Evolutionary conservation across 2,329 filamentous ascomycete species (phyloP).

Genomic region (Tolypocladium guangdongense): DNA sequence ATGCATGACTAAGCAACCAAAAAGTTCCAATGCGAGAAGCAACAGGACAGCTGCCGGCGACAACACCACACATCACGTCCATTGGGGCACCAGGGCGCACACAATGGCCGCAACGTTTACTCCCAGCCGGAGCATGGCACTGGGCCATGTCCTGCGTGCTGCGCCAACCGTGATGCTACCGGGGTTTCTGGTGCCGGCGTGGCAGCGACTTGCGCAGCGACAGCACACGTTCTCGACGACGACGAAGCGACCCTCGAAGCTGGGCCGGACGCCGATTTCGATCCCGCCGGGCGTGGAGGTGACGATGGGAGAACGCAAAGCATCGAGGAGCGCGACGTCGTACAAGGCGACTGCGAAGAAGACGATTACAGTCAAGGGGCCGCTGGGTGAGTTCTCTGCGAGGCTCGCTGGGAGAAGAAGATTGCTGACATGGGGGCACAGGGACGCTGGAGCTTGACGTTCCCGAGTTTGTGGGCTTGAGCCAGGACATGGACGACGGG

Average conservation of each 20-base stretch:
- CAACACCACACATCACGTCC: neutral
- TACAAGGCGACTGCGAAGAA: conserved; percentile 52
- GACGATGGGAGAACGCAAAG: conserved; percentile 50
- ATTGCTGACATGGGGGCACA: conserved; percentile 17
- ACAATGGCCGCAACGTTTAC: conserved; percentile 48
- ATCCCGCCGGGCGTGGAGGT: conserved; percentile 79
- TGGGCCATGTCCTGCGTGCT: conserved; percentile 44
- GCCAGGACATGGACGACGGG: conserved; percentile 50
- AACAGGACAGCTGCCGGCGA: neutral
- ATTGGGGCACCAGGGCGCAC: conserved; percentile 3
- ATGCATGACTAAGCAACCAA: conserved; percentile 9
- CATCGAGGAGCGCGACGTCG: conserved; percentile 43
- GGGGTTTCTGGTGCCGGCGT: conserved; percentile 61
- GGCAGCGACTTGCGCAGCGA: conserved; percentile 37
- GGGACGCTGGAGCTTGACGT: conserved; percentile 68
- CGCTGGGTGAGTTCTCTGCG: conserved; percentile 48
- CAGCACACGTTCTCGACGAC: conserved; percentile 57
- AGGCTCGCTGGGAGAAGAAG: neutral
- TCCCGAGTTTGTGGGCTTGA: conserved; percentile 66
- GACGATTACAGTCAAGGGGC: conserved; percentile 67
- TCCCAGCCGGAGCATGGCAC: conserved; percentile 47
- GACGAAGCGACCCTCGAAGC: conserved; percentile 59
- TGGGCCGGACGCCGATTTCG: conserved; percentile 70
- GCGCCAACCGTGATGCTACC: conserved; percentile 46
- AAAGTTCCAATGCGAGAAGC: conserved; percentile 3